Evolutionary conservation across 2,329 filamentous ascomycete genomes (phyloP).

Genomic region (Colletotrichum incanum): DNA sequence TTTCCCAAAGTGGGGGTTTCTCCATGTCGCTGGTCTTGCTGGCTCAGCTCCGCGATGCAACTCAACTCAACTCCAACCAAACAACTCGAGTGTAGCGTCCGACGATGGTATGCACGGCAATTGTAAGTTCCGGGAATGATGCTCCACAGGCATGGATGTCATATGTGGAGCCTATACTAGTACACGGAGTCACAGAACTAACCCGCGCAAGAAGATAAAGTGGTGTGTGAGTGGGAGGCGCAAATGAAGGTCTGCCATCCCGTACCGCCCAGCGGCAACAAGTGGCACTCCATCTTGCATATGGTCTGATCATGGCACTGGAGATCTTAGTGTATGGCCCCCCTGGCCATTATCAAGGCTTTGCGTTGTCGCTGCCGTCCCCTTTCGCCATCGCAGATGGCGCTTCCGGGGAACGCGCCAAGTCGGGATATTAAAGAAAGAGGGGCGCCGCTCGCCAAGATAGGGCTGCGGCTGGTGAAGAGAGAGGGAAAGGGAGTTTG

Average conservation of each 20-base stretch:
- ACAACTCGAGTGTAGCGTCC: not conserved
- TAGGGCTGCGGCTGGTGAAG: not conserved
- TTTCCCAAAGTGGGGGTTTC: not conserved
- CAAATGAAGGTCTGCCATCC: conserved; percentile 3
- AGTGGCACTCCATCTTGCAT: not conserved
- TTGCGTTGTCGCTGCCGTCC: not conserved
- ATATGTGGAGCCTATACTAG: not conserved
- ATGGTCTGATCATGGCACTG: conserved; percentile 6
- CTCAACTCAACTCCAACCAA: not conserved
- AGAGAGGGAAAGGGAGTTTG: not conserved
- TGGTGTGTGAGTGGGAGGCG: not conserved
- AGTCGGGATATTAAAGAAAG: conserved; percentile 33
- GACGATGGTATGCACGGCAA: conserved; percentile 8
- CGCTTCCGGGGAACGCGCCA: conserved; percentile 8
- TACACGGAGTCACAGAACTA: not conserved
- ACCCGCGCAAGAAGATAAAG: not conserved
- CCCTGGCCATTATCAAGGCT: not conserved
- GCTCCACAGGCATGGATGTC: not conserved
- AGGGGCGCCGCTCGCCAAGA: conserved; percentile 28
- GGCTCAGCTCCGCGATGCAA: conserved; percentile 3
- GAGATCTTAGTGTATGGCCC: conserved; percentile 23
- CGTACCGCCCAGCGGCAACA: not conserved
- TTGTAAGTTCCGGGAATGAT: not conserved
- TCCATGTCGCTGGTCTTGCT: not conserved
- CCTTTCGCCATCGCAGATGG: conserved; percentile 1